Evolutionary conservation across 176 grass and related monocot genomes (phyloP).

Genomic region (Aegilops bicornis): DNA sequence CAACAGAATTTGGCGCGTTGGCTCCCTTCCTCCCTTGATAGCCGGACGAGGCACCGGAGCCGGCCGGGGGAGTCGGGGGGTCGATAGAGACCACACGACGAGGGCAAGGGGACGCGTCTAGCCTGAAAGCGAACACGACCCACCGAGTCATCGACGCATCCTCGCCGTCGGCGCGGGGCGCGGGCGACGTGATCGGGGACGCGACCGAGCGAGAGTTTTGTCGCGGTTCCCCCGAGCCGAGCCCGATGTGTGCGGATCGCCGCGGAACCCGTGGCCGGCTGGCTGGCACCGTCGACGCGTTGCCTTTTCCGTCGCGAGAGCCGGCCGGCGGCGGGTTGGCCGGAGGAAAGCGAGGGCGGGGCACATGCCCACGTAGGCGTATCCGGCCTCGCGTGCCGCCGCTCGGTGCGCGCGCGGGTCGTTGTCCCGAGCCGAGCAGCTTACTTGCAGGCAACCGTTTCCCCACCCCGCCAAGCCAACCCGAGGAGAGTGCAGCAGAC

Average conservation of each 20-base stretch:
- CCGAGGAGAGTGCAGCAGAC: no score
- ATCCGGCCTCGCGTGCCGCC: no score
- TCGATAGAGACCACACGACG: no score
- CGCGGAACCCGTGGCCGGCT: background rate
- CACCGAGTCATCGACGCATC: background rate
- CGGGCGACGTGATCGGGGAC: background rate
- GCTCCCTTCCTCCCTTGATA: no score
- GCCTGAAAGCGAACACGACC: background rate
- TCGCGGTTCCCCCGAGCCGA: background rate
- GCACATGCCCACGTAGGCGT: background rate
- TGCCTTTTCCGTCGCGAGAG: background rate
- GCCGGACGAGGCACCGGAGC: no score
- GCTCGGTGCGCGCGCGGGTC: background rate
- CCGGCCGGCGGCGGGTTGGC: no score
- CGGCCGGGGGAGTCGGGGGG: no score
- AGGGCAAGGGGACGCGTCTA: background rate
- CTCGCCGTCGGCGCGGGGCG: no score
- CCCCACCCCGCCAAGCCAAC: no score
- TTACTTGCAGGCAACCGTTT: conserved; percentile 31
- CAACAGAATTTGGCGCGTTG: no score
- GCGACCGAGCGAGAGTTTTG: background rate
- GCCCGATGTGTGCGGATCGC: background rate
- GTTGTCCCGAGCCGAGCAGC: background rate
- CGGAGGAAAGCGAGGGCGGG: no score
- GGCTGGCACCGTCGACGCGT: background rate